These are phyloP conservation scores for Sequoia sempervirens DNA, from an alignment of 75 land plant genomes.

Conservation along the genomic window DNA sequence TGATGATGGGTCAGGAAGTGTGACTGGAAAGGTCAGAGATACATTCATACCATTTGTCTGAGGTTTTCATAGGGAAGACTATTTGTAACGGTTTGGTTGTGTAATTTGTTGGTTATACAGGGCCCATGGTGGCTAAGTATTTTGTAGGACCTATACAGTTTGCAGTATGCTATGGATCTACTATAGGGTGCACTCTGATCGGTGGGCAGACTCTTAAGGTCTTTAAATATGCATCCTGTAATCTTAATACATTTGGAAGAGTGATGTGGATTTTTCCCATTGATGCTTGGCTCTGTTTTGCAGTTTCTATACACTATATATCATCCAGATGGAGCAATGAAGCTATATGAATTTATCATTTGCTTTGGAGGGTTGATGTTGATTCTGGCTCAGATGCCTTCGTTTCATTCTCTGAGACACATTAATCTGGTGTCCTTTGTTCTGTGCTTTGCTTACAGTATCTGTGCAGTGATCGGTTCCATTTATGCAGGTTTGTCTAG, in stretches of 20 bases:
- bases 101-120: conserved; percentile 22
- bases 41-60: no score
- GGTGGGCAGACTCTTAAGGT: conserved; percentile 89
- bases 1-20: no score
- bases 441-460: conserved; percentile 64
- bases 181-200: conserved; percentile 52
- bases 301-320: conserved; percentile 66
- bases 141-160: conserved; percentile 70
- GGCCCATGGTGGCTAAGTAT: conserved; percentile 61
- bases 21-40: no score
- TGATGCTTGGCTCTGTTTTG: neutral
- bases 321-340: conserved; percentile 45
- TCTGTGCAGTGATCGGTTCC: conserved; percentile 65
- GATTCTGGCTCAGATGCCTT: conserved; percentile 81
- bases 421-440: conserved; percentile 68
- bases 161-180: conserved; percentile 57
- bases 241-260: neutral
- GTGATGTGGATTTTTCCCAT: neutral
- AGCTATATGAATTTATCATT: conserved; percentile 65
- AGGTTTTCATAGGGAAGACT: no score
- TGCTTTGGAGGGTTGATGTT: conserved; percentile 66
- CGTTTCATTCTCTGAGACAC: conserved; percentile 90
- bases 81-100: neutral
- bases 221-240: neutral
- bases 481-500: conserved; percentile 56